These are phyloP conservation scores for Aspergillus puulaauensis DNA, from an alignment of 2,329 filamentous ascomycete species.

Conservation along the genomic window DNA sequence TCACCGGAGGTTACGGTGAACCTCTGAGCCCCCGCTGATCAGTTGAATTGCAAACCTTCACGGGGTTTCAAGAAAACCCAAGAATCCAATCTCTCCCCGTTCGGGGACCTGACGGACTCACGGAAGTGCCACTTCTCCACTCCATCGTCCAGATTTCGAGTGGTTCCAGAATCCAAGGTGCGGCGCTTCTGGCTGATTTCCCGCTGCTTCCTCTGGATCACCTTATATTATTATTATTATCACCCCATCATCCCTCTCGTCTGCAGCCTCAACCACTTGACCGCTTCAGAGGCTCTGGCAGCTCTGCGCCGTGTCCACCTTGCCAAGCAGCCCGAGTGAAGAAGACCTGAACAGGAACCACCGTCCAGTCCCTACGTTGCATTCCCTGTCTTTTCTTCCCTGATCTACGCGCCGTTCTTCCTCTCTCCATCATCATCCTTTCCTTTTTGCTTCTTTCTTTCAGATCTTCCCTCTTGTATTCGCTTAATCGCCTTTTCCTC, in stretches of 20 bases:
- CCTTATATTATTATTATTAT: slow-evolving; percentile 1
- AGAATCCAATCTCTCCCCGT: not conserved
- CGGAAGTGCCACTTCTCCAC: slow-evolving; percentile 5
- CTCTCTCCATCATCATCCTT: not conserved
- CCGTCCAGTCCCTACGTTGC: not conserved
- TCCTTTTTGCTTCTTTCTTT: not conserved
- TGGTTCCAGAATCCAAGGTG: not conserved
- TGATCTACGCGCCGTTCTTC: slow-evolving; percentile 3
- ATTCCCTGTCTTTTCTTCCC: not conserved
- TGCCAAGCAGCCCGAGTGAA: not conserved
- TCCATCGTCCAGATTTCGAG: not conserved
- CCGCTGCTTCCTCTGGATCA: not conserved
- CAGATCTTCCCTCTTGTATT: not conserved
- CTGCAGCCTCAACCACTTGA: not conserved
- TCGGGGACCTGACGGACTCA: slow-evolving; percentile 3
- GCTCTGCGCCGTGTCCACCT: slow-evolving; percentile 1
- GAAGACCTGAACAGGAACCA: not conserved
- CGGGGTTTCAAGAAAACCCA: not conserved
- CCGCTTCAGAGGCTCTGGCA: slow-evolving; percentile 11
- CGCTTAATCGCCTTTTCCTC: not conserved
- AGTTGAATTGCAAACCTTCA: not conserved
- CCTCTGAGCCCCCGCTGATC: slow-evolving; percentile 4
- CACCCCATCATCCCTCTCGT: not conserved
- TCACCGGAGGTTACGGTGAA: not conserved
- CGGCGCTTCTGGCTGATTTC: slow-evolving; percentile 3